phyloP scores from a whole-genome alignment of 768 basidiomycete species.

The Psilocybe azurescens region DNA sequence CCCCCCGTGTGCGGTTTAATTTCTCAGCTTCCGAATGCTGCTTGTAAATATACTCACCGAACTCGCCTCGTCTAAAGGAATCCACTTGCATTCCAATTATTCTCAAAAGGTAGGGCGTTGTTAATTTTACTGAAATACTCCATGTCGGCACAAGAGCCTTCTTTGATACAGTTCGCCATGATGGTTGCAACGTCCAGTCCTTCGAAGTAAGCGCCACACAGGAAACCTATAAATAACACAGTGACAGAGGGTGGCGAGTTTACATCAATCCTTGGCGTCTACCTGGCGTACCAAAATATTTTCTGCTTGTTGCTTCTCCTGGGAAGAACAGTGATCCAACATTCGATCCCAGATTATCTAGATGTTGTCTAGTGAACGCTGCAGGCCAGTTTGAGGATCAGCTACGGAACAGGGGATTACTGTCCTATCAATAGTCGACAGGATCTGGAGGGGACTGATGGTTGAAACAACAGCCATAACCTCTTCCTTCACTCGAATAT shows the following conservation, averaged over 20 bases:
- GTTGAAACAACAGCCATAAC: conserved; percentile 57
- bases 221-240: conserved; percentile 43
- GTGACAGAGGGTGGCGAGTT: neutral
- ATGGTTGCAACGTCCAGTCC: conserved; percentile 45
- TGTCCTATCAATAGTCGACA: conserved; percentile 59
- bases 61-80: neutral
- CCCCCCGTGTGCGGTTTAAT: no score
- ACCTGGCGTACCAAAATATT: conserved; percentile 53
- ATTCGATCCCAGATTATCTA: conserved; percentile 60
- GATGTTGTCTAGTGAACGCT: conserved; percentile 55
- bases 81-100: conserved; percentile 8
- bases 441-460: conserved; percentile 69
- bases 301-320: conserved; percentile 62
- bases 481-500: conserved; percentile 52
- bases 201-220: conserved; percentile 65
- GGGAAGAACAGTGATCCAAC: conserved; percentile 63
- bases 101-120: conserved; percentile 33
- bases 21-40: no score
- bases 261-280: neutral
- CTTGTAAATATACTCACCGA: neutral
- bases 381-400: conserved; percentile 75
- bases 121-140: conserved; percentile 28
- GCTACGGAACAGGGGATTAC: conserved; percentile 58
- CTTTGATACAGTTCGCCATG: conserved; percentile 48
- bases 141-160: conserved; percentile 25